Conservation (phyloP, 495 filamentous ascomycete genomes). For the Xylaria grammica region DNA sequence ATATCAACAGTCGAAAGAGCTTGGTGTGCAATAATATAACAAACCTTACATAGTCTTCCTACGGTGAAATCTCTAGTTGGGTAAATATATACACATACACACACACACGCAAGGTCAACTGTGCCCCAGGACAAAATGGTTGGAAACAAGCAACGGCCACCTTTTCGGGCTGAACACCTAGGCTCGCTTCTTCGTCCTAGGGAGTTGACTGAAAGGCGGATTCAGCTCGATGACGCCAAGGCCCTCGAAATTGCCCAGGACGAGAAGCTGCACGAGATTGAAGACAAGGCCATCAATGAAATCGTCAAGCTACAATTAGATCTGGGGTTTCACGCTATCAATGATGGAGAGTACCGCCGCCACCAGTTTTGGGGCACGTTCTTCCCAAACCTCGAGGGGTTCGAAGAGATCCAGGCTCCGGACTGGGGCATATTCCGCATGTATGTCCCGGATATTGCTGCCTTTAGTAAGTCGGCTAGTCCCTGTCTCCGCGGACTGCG, state of each 20-base stretch:
- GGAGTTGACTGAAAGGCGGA: constrained; percentile 61
- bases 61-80: background rate
- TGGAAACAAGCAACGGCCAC: constrained; percentile 60
- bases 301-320: constrained; percentile 66
- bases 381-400: constrained; percentile 70
- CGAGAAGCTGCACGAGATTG: constrained; percentile 48
- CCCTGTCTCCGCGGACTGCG: background rate
- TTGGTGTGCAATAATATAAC: background rate
- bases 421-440: constrained; percentile 64
- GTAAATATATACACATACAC: background rate
- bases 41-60: background rate
- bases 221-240: constrained; percentile 50
- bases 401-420: constrained; percentile 64
- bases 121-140: constrained; percentile 22
- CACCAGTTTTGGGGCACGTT: constrained; percentile 64
- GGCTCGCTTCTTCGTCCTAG: constrained; percentile 72
- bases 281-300: constrained; percentile 66
- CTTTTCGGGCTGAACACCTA: constrained; percentile 75
- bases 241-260: constrained; percentile 38
- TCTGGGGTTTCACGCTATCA: constrained; percentile 65
- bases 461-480: constrained; percentile 56
- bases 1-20: background rate
- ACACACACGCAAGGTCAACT: background rate
- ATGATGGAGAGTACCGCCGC: constrained; percentile 72
- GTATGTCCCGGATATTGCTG: constrained; percentile 73